A percentile compares a stretch with the other conserved stretches of the same genome.
Conservation (phyloP, 2,329 filamentous ascomycete genomes). For the Verticillium tricorpus region DNA sequence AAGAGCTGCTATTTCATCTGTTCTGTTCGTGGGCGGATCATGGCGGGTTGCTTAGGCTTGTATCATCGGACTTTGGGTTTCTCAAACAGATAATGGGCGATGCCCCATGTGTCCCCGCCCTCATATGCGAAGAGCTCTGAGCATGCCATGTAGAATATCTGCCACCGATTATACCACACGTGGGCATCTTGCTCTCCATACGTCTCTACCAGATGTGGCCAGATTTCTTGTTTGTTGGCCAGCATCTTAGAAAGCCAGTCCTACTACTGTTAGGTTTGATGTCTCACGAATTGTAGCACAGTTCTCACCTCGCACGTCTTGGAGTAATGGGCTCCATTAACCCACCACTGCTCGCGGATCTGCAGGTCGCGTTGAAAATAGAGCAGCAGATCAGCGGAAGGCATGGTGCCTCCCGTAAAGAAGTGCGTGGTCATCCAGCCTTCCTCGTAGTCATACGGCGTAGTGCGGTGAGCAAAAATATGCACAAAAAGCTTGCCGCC, state of each 20-base stretch:
- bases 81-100: slow-evolving; percentile 63
- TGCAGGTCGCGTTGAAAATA: slow-evolving; percentile 62
- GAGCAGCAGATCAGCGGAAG: slow-evolving; percentile 59
- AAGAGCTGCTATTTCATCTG: background rate
- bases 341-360: slow-evolving; percentile 64
- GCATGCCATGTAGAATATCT: slow-evolving; percentile 69
- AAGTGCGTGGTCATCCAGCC: slow-evolving; percentile 74
- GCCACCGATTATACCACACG: slow-evolving; percentile 67
- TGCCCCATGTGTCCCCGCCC: slow-evolving; percentile 63
- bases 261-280: slow-evolving; percentile 19
- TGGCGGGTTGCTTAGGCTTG: background rate
- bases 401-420: slow-evolving; percentile 72
- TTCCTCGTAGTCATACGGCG: slow-evolving; percentile 65
- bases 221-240: slow-evolving; percentile 53
- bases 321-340: slow-evolving; percentile 63
- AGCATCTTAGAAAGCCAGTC: slow-evolving; percentile 61
- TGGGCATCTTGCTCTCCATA: slow-evolving; percentile 56
- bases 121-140: slow-evolving; percentile 64
- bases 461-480: slow-evolving; percentile 59
- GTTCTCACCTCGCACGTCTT: slow-evolving; percentile 59
- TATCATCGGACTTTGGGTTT: slow-evolving; percentile 33
- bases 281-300: background rate
- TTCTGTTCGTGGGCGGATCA: background rate
- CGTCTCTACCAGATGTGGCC: slow-evolving; percentile 60
- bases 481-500: slow-evolving; percentile 66